Evolutionary conservation across 805 yeast species (phyloP).

Genomic region (Wickerhamomyces mucosus): DNA sequence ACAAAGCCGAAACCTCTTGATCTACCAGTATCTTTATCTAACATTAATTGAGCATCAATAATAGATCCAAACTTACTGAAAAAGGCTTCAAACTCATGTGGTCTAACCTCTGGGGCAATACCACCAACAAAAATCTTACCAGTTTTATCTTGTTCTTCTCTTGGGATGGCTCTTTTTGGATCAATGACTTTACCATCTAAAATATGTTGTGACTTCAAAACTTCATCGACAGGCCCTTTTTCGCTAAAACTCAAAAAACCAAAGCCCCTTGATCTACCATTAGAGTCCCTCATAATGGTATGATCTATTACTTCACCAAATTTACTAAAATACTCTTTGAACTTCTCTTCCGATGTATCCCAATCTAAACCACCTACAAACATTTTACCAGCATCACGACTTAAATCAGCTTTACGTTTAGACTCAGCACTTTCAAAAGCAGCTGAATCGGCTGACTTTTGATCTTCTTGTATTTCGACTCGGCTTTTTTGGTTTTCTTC

Average conservation of each 20-base stretch:
- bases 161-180: constrained; percentile 95
- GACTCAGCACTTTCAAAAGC: constrained; percentile 1
- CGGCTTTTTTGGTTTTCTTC: background rate
- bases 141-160: constrained; percentile 93
- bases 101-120: constrained; percentile 87
- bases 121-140: constrained; percentile 98
- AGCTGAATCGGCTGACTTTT: background rate
- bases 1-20: constrained; percentile 97
- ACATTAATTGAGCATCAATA: constrained; percentile 93
- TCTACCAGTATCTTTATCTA: constrained; percentile 94
- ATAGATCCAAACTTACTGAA: constrained; percentile 84
- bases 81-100: constrained; percentile 77
- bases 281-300: constrained; percentile 87
- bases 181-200: constrained; percentile 94
- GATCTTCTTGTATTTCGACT: background rate
- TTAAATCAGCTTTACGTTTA: constrained; percentile 36
- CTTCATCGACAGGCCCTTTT: constrained; percentile 77
- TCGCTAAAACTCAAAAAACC: constrained; percentile 85
- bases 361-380: constrained; percentile 95
- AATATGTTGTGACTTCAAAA: constrained; percentile 76
- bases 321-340: constrained; percentile 73
- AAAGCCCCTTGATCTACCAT: constrained; percentile 91
- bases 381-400: constrained; percentile 82
- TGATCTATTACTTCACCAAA: constrained; percentile 84
- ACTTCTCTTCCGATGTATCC: constrained; percentile 90